These are phyloP conservation scores for Arthrobotrys conoides DNA, from an alignment of 2,329 filamentous ascomycete genomes.

Conservation along the genomic window DNA sequence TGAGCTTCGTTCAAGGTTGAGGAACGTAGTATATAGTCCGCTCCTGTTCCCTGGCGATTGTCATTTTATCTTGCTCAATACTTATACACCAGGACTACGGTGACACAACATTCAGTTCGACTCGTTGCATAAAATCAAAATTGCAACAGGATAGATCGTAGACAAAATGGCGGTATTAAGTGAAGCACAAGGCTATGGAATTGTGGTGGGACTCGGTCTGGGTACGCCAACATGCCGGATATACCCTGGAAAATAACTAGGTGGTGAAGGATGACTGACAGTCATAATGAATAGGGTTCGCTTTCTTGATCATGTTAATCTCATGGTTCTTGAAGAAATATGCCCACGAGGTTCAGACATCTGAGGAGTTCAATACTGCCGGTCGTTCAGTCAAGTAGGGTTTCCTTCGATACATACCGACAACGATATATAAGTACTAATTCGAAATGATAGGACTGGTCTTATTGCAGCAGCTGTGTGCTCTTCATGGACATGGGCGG, in stretches of 20 bases:
- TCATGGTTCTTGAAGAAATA: constrained; percentile 60
- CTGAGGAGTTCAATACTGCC: constrained; percentile 77
- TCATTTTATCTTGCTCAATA: constrained; percentile 35
- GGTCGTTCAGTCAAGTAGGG: constrained; percentile 82
- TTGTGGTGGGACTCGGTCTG: constrained; percentile 58
- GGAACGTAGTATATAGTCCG: constrained; percentile 57
- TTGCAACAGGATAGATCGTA: constrained; percentile 41
- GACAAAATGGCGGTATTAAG: constrained; percentile 53
- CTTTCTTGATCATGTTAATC: constrained; percentile 61
- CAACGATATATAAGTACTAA: constrained; percentile 17
- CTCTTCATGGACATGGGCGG: constrained; percentile 72
- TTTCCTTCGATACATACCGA: not conserved
- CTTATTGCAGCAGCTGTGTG: constrained; percentile 58
- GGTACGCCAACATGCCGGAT: constrained; percentile 21
- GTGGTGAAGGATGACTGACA: constrained; percentile 8
- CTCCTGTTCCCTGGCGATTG: constrained; percentile 27
- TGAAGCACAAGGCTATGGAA: constrained; percentile 54
- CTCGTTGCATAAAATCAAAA: constrained; percentile 28
- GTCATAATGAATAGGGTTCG: constrained; percentile 37
- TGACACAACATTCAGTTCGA: constrained; percentile 44
- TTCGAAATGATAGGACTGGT: constrained; percentile 41
- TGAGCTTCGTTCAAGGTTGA: constrained; percentile 35
- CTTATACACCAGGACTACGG: constrained; percentile 36
- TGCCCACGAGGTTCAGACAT: constrained; percentile 82
- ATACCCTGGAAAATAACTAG: not conserved